phyloP scores from a whole-genome alignment of 192 early-diverging fungal genomes.

The Chytriomyces confervae region DNA sequence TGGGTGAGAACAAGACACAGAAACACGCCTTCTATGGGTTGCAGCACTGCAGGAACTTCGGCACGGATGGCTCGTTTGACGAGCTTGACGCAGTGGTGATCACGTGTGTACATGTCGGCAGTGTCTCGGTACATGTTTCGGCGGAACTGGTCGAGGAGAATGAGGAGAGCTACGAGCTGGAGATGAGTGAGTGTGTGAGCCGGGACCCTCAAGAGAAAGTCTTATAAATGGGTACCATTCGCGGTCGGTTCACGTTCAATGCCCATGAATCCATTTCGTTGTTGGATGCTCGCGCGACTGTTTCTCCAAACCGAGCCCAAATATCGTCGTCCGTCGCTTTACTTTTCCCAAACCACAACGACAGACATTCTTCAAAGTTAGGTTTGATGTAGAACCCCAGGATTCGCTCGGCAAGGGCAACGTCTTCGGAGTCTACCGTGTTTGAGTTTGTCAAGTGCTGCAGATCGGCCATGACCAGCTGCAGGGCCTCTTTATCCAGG shows the following conservation, averaged over 20 bases:
- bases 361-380: not conserved
- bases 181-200: not conserved
- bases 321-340: not conserved
- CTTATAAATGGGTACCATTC: not conserved
- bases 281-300: not conserved
- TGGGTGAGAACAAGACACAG: not conserved
- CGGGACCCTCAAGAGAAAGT: not conserved
- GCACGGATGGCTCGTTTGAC: not conserved
- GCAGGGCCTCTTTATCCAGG: not conserved
- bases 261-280: not conserved
- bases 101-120: not conserved
- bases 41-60: not conserved
- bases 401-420: not conserved
- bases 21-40: not conserved
- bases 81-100: not conserved
- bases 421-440: not conserved
- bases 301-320: not conserved
- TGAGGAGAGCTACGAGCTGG: not conserved
- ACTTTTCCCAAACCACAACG: not conserved
- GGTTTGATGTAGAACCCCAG: conserved; percentile 1
- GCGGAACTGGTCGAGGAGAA: not conserved
- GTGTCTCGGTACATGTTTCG: not conserved
- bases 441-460: not conserved
- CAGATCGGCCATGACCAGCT: not conserved
- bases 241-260: not conserved